These are phyloP conservation scores for Penicillium daleae DNA, from an alignment of 495 filamentous ascomycete genomes.

Conservation along the genomic window DNA sequence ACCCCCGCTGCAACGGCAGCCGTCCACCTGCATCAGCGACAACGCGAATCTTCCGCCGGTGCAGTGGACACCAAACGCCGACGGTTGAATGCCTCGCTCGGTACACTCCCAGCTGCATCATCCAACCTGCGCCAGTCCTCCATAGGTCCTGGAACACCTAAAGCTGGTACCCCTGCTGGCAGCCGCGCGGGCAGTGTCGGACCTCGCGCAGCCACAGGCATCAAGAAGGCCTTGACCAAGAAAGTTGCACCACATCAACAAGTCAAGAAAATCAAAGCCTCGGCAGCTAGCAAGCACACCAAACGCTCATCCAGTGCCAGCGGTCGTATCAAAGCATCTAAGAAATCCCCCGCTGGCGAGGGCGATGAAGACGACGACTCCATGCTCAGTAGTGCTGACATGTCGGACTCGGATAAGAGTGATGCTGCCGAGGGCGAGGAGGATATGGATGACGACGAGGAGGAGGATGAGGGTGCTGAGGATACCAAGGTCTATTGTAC, in stretches of 20 bases:
- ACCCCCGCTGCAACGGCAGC: slow-evolving; percentile 64
- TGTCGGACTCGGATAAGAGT: slow-evolving; percentile 52
- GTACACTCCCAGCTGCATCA: slow-evolving; percentile 67
- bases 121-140: slow-evolving; percentile 82
- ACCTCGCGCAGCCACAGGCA: slow-evolving; percentile 51
- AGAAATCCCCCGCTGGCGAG: slow-evolving; percentile 63
- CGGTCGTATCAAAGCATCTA: slow-evolving; percentile 49
- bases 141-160: slow-evolving; percentile 84
- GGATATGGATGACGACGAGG: slow-evolving; percentile 68
- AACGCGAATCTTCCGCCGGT: slow-evolving; percentile 78
- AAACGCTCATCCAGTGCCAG: slow-evolving; percentile 57
- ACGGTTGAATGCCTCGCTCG: slow-evolving; percentile 66
- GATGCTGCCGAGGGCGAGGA: slow-evolving; percentile 43
- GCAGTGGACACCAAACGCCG: slow-evolving; percentile 74
- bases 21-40: slow-evolving; percentile 60
- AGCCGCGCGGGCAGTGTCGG: slow-evolving; percentile 74
- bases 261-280: slow-evolving; percentile 55
- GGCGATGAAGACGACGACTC: slow-evolving; percentile 71
- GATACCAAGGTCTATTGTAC: slow-evolving; percentile 91
- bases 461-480: slow-evolving; percentile 82
- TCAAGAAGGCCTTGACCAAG: slow-evolving; percentile 61
- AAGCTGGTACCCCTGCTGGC: slow-evolving; percentile 65
- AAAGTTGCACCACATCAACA: slow-evolving; percentile 70
- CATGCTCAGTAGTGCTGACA: slow-evolving; percentile 54
- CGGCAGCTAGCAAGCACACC: slow-evolving; percentile 54